Evolutionary conservation across 2,329 filamentous ascomycete species (phyloP).

Genomic region (Byssoonygena ceratinophila): DNA sequence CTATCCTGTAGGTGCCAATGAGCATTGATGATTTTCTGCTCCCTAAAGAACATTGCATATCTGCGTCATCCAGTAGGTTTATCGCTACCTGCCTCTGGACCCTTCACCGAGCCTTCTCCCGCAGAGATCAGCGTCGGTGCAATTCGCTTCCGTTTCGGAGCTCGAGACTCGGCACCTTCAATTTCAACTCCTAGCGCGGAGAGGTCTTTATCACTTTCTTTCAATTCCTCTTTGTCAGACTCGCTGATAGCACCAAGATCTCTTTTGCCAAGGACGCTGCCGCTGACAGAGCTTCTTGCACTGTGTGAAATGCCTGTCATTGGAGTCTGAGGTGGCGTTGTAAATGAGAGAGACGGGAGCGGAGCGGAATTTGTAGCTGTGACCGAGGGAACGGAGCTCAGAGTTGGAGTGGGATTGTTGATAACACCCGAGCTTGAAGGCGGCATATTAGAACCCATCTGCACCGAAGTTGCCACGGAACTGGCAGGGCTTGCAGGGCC

Average conservation of each 20-base stretch:
- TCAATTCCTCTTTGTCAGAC: conserved; percentile 37
- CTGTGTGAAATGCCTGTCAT: conserved; percentile 43
- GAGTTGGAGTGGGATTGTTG: conserved; percentile 68
- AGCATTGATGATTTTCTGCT: not conserved
- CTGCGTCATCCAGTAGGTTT: conserved; percentile 1
- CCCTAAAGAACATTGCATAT: not conserved
- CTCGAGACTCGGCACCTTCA: conserved; percentile 3
- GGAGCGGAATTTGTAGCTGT: conserved; percentile 57
- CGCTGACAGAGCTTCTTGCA: conserved; percentile 44
- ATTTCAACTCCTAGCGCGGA: not conserved
- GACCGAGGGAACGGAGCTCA: conserved; percentile 65
- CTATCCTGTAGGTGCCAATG: not conserved
- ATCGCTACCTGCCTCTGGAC: not conserved
- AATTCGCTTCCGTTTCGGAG: conserved; percentile 18
- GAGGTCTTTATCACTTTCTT: conserved; percentile 18
- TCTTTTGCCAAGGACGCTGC: conserved; percentile 46
- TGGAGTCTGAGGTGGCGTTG: conserved; percentile 85
- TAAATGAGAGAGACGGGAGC: conserved; percentile 42
- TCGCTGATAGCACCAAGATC: conserved; percentile 35
- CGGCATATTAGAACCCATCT: conserved; percentile 43
- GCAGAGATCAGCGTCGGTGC: conserved; percentile 17
- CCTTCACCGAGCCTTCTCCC: not conserved
- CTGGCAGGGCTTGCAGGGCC: conserved; percentile 40
- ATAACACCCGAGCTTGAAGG: conserved; percentile 28
- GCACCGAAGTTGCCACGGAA: conserved; percentile 62